phyloP scores from a whole-genome alignment of 306 rosid genomes.

The Corylus heterophylla region DNA sequence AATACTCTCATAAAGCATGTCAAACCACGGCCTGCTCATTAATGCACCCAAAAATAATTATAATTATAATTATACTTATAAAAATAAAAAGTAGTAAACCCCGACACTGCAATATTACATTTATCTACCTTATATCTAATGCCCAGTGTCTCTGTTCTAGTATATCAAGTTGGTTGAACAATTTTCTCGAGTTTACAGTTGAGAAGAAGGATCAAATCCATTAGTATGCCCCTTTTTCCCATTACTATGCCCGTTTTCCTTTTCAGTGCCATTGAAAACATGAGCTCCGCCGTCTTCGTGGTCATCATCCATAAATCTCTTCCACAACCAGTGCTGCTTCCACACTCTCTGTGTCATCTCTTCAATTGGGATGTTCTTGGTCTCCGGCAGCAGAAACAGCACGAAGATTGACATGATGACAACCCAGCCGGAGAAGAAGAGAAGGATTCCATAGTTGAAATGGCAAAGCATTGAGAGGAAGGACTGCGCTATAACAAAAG shows the following conservation, averaged over 20 bases:
- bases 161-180: neutral
- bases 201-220: conserved; percentile 51
- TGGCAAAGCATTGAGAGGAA: conserved; percentile 81
- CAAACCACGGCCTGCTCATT: neutral
- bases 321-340: conserved; percentile 89
- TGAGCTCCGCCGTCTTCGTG: conserved; percentile 15
- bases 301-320: conserved; percentile 49
- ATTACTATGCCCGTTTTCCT: conserved; percentile 24
- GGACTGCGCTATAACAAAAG: conserved; percentile 71
- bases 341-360: conserved; percentile 80
- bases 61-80: too few species aligned
- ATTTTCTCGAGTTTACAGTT: conserved; percentile 32
- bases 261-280: conserved; percentile 5
- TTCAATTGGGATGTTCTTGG: conserved; percentile 85
- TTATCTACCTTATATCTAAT: too few species aligned
- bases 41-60: neutral
- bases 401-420: conserved; percentile 59
- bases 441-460: conserved; percentile 74
- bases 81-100: neutral
- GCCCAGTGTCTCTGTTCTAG: neutral
- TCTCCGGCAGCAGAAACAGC: conserved; percentile 72
- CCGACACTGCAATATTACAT: neutral
- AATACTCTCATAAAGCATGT: neutral
- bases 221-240: conserved; percentile 27
- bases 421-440: conserved; percentile 81